A percentile compares a stretch with the other conserved stretches of the same genome.
phyloP scores from a whole-genome alignment of 306 rosid genomes.

The Pterocarpus santalinus region DNA sequence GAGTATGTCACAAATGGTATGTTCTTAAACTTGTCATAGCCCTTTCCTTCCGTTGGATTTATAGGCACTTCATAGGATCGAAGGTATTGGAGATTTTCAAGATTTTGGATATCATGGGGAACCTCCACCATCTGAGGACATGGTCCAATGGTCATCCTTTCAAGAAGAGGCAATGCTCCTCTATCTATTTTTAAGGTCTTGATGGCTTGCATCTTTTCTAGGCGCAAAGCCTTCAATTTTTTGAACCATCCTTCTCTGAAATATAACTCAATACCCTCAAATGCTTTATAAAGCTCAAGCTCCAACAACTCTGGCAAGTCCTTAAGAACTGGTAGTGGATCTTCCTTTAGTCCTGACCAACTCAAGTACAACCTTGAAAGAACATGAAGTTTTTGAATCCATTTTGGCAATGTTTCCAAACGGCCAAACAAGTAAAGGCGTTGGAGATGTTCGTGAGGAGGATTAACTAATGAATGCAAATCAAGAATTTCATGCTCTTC shows the following conservation, averaged over 20 bases:
- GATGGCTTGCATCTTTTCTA: background rate
- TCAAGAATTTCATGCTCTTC: background rate
- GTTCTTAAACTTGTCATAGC: background rate
- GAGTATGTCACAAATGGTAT: slow-evolving; percentile 12
- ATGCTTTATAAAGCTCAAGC: too few species aligned
- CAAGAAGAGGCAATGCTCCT: background rate
- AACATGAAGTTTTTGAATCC: slow-evolving; percentile 3
- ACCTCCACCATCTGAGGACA: too few species aligned
- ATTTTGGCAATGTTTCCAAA: background rate
- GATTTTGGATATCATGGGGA: too few species aligned
- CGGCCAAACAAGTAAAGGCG: background rate
- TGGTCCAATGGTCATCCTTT: too few species aligned
- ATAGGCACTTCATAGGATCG: background rate
- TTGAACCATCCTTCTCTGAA: slow-evolving; percentile 9
- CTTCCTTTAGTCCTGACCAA: slow-evolving; percentile 10
- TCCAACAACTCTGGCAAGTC: too few species aligned
- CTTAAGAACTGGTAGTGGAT: background rate
- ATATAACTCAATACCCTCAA: background rate
- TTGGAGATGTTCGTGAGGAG: too few species aligned
- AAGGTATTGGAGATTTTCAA: background rate
- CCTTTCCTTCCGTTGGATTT: background rate
- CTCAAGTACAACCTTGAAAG: background rate
- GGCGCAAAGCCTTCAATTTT: background rate
- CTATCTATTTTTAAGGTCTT: background rate
- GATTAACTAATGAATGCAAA: background rate